Evolutionary conservation across 768 basidiomycete species (phyloP).

Genomic region (Lactarius sanguifluus): DNA sequence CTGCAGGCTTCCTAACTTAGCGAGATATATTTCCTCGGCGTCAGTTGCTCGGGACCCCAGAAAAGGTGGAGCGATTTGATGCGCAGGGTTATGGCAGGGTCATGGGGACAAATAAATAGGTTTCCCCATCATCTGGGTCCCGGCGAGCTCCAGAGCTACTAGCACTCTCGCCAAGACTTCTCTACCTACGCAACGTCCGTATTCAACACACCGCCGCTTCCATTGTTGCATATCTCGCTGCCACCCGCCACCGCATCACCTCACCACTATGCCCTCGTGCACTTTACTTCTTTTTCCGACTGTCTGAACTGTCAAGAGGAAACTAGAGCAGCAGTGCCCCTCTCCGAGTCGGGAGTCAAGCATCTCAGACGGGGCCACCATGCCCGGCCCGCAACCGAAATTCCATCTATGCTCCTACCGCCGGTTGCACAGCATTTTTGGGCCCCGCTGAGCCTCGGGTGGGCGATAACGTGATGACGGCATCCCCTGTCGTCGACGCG

Average conservation of each 20-base stretch:
- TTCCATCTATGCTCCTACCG: not conserved
- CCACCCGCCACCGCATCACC: not conserved
- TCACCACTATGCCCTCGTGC: not conserved
- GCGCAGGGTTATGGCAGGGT: no score
- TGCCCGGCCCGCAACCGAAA: not conserved
- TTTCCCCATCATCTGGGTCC: not conserved
- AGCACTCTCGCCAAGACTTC: not conserved
- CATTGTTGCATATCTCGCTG: not conserved
- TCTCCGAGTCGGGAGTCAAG: no score
- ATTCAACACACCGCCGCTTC: not conserved
- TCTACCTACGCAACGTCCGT: not conserved
- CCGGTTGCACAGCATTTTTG: not conserved
- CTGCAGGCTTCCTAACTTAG: not conserved
- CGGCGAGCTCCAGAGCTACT: no score
- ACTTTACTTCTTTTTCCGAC: not conserved
- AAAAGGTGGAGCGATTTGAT: no score
- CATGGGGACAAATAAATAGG: not conserved
- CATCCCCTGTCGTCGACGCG: not conserved
- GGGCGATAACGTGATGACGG: conserved; percentile 12
- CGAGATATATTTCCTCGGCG: not conserved
- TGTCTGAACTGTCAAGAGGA: not conserved
- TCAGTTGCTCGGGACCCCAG: not conserved
- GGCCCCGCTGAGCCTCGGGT: not conserved
- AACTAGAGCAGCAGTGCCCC: not conserved
- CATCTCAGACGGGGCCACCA: not conserved